Conservation (phyloP, 2,329 filamentous ascomycete species). For the Xylaria sp. region DNA sequence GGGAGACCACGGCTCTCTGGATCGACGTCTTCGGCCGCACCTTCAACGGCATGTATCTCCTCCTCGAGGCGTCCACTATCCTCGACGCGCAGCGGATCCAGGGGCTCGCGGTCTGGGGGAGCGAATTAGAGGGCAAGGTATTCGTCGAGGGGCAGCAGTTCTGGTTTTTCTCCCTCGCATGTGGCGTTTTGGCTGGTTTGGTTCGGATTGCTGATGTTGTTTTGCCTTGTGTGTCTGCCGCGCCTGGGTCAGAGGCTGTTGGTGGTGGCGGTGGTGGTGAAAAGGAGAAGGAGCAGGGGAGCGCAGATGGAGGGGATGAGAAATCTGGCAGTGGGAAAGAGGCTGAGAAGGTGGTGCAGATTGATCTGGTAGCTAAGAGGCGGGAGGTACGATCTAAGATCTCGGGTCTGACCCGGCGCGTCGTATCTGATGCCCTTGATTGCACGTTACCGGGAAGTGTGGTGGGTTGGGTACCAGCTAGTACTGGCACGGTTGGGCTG, state of each 20-base stretch:
- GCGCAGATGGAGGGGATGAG: constrained; percentile 18
- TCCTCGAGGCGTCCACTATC: constrained; percentile 73
- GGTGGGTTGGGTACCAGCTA: constrained; percentile 69
- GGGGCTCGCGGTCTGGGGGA: constrained; percentile 63
- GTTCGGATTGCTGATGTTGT: constrained; percentile 56
- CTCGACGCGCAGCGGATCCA: constrained; percentile 61
- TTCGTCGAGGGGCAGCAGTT: constrained; percentile 72
- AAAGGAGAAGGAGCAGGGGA: constrained; percentile 36
- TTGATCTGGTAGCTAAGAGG: constrained; percentile 49
- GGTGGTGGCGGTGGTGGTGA: constrained; percentile 27
- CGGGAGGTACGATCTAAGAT: constrained; percentile 49
- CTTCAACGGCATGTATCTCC: constrained; percentile 71
- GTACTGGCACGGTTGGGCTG: constrained; percentile 64
- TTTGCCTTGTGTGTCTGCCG: constrained; percentile 52
- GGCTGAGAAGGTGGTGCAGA: constrained; percentile 50
- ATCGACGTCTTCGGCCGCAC: constrained; percentile 68
- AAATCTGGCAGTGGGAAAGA: constrained; percentile 41
- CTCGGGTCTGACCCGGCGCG: constrained; percentile 56
- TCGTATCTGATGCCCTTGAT: constrained; percentile 70
- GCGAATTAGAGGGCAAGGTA: constrained; percentile 59
- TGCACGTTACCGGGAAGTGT: constrained; percentile 69
- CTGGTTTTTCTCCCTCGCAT: constrained; percentile 73
- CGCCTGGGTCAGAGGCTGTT: constrained; percentile 47
- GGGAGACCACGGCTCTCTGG: constrained; percentile 46
- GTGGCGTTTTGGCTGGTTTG: constrained; percentile 59